Evolutionary conservation across 257 asterid species (phyloP), one percentile per base, ranked within the genome.

Genomic region (Jacaranda mimosifolia): DNA sequence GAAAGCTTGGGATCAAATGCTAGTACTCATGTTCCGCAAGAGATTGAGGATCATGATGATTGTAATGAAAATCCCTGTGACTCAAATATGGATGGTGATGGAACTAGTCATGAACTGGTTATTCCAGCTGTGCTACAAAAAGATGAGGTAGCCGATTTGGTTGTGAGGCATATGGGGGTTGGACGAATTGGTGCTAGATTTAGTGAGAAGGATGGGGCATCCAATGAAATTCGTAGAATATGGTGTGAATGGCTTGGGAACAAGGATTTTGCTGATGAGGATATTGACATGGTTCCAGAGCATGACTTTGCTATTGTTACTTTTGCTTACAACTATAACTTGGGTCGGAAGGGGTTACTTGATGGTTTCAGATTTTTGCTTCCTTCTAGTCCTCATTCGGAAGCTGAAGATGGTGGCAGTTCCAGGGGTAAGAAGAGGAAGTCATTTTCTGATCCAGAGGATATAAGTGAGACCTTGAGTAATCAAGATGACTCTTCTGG

Each of bases 221-320:
- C 85, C 9, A 70, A 62, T 63, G 86, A 72, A 72, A 83, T 94
- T 73, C 86, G 65, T 82, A 91, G 82, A 84, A 91, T 94, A 83
- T 94, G 99, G 99, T 94, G 97, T 55, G 97, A 94, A 76, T 94
- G 99, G 97, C 81, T 94, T 42, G 96, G 90, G 67, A 82, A 78
- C 57, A 81, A 73, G 73, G 82, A 76, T 48, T 43, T 49, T 0
- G 45, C 74, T 14, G 36, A 77, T 71, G 85, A 82, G 51, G 88
- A 81, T 80, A 63, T 51, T 64, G 49, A 57, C 15, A 49, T n/a
- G 72, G 82, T 85, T 74, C 83, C 86, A 52, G 97, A 88, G 77
- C 98, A 94, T 68, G 98, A 91, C 43, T 92, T 91, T 85, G 94
- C 96, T 52, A 72, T 94, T 69, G 88, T 94, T 67, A 85, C 90